These are phyloP conservation scores for Cucumis hystrix DNA, from an alignment of 306 rosid species.

Conservation along the genomic window DNA sequence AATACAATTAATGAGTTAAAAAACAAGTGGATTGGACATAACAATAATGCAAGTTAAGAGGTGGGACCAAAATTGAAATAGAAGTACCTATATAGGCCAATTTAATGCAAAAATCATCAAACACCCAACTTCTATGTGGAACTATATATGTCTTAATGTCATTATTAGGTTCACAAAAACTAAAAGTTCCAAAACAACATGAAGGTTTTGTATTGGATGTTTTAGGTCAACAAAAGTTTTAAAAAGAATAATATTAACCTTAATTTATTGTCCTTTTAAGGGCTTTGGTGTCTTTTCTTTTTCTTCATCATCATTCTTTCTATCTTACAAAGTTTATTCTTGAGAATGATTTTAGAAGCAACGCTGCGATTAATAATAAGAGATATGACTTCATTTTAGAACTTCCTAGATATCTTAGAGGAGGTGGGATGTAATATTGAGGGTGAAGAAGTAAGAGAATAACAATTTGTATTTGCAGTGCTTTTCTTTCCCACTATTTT, in stretches of 20 bases:
- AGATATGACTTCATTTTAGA: not conserved
- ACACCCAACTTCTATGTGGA: not conserved
- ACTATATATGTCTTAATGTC: not conserved
- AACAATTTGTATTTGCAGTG: no score
- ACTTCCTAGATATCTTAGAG: not conserved
- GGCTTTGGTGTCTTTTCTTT: not conserved
- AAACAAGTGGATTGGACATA: slow-evolving; percentile 4
- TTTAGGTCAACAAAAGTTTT: not conserved
- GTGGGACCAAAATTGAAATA: not conserved
- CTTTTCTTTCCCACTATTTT: not conserved
- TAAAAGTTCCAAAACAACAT: not conserved
- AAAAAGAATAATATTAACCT: not conserved
- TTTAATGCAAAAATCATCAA: slow-evolving; percentile 4
- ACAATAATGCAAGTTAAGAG: not conserved
- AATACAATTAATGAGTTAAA: not conserved
- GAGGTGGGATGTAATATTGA: not conserved
- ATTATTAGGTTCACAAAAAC: slow-evolving; percentile 3
- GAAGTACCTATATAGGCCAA: not conserved
- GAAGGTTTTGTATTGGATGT: not conserved
- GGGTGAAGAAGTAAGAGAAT: not conserved
- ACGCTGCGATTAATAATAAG: not conserved
- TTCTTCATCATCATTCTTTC: not conserved
- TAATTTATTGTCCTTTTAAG: not conserved
- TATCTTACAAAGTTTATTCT: not conserved
- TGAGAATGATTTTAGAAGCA: not conserved